Evolutionary conservation across 164 flowering plant species (phyloP).

Genomic region (Buxus sempervirens): DNA sequence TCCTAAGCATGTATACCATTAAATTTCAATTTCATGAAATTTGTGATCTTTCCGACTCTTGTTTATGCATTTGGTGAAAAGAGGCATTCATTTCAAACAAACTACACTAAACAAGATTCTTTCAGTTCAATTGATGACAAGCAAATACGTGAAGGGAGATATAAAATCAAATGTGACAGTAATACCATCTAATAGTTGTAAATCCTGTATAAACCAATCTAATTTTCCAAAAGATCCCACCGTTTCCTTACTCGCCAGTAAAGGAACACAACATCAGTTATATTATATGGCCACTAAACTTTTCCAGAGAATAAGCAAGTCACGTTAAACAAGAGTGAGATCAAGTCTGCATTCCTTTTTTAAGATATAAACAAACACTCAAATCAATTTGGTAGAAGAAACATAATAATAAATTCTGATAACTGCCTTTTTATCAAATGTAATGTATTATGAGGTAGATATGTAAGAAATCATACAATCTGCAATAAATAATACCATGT

Average conservation of each 20-base stretch:
- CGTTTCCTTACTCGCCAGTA: background rate
- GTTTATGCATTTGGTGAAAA: too few relatives aligned
- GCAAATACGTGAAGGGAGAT: background rate
- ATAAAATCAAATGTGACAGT: background rate
- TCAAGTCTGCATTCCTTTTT: background rate
- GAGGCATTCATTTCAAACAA: background rate
- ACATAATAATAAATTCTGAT: background rate
- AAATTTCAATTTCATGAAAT: too few relatives aligned
- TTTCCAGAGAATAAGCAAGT: background rate
- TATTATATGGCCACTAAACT: background rate
- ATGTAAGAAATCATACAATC: background rate
- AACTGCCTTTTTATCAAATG: too few relatives aligned
- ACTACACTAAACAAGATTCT: background rate
- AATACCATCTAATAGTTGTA: background rate
- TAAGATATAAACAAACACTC: background rate
- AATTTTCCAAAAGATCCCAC: background rate
- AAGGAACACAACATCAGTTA: background rate
- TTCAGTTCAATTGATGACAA: background rate
- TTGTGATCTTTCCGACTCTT: too few relatives aligned
- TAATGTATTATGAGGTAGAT: too few relatives aligned
- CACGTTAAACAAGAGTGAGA: background rate
- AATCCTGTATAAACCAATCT: background rate
- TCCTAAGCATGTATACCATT: too few relatives aligned
- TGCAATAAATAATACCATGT: slow-evolving; percentile 45
- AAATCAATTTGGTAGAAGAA: background rate